A percentile compares a stretch with the other conserved stretches of the same genome.
Evolutionary conservation across 129 eudicot species (phyloP).

Genomic region (Escallonia rubra): DNA sequence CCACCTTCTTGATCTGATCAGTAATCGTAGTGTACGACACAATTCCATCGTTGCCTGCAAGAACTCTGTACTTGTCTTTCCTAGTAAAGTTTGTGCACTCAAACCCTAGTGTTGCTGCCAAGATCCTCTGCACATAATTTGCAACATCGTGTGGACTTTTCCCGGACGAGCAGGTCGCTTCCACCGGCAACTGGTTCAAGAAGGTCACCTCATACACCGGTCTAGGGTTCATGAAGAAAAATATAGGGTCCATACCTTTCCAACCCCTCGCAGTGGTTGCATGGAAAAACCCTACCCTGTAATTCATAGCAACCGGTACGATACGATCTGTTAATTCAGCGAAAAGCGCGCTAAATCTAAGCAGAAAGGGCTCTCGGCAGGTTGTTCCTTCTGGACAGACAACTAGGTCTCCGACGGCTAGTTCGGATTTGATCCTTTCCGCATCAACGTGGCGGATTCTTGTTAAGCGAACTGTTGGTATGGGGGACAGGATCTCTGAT

Average conservation of each 20-base stretch:
- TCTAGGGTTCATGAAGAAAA: slow-evolving; percentile 87
- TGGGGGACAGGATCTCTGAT: slow-evolving; percentile 81
- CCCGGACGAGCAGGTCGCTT: slow-evolving; percentile 91
- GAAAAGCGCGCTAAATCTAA: slow-evolving; percentile 73
- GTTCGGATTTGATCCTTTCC: slow-evolving; percentile 47
- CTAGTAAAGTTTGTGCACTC: slow-evolving; percentile 90
- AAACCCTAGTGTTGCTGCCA: slow-evolving; percentile 87
- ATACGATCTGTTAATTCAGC: slow-evolving; percentile 71
- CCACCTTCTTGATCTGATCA: slow-evolving; percentile 42
- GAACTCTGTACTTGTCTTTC: slow-evolving; percentile 85
- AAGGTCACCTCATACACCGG: slow-evolving; percentile 78
- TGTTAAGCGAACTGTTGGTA: slow-evolving; percentile 87
- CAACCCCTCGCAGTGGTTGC: slow-evolving; percentile 91
- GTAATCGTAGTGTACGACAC: slow-evolving; percentile 42
- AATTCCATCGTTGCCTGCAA: slow-evolving; percentile 93
- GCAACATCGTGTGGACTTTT: slow-evolving; percentile 94
- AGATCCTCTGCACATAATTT: slow-evolving; percentile 80
- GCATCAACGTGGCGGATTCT: slow-evolving; percentile 79
- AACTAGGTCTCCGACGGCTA: slow-evolving; percentile 66
- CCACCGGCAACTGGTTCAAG: slow-evolving; percentile 70
- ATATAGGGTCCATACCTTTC: slow-evolving; percentile 83
- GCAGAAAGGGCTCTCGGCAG: slow-evolving; percentile 75
- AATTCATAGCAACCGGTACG: slow-evolving; percentile 83
- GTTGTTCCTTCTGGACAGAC: slow-evolving; percentile 92
- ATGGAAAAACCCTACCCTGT: slow-evolving; percentile 63